These are phyloP conservation scores for Globisporangium spinosum DNA, from an alignment of 352 stramenopile genomes.

Conservation along the genomic window DNA sequence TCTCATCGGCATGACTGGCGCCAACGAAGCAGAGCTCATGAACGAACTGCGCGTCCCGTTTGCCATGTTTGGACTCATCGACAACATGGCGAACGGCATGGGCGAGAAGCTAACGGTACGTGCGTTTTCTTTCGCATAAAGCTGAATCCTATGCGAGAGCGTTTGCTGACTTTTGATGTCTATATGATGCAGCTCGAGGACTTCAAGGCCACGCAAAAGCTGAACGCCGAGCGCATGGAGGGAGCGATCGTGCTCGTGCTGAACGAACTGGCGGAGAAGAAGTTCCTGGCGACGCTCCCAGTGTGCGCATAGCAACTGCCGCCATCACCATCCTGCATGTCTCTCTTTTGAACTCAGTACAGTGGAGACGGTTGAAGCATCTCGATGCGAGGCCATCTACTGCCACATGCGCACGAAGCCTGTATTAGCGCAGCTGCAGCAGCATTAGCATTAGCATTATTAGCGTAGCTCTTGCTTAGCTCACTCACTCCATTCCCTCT, in stretches of 20 bases:
- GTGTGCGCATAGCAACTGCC: slow-evolving; percentile 3
- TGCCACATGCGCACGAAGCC: background rate
- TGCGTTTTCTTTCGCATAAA: slow-evolving; percentile 12
- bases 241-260: slow-evolving; percentile 55
- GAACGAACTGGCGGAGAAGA: slow-evolving; percentile 35
- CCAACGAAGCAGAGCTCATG: slow-evolving; percentile 83
- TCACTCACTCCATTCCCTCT: slow-evolving; percentile 6
- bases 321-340: background rate
- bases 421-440: background rate
- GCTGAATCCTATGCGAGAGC: background rate
- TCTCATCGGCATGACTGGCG: slow-evolving; percentile 87
- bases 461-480: background rate
- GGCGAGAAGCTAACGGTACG: slow-evolving; percentile 68
- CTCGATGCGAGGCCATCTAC: background rate
- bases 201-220: slow-evolving; percentile 79
- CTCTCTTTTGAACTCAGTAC: background rate
- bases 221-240: slow-evolving; percentile 70
- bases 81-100: slow-evolving; percentile 88
- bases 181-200: slow-evolving; percentile 35
- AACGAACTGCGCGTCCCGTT: slow-evolving; percentile 82
- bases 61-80: slow-evolving; percentile 85
- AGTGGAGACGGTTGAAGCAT: slow-evolving; percentile 9
- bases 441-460: background rate
- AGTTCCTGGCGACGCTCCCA: slow-evolving; percentile 31
- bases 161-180: background rate